phyloP scores from a whole-genome alignment of 441 rosid genomes.

The Erodium moschatum region DNA sequence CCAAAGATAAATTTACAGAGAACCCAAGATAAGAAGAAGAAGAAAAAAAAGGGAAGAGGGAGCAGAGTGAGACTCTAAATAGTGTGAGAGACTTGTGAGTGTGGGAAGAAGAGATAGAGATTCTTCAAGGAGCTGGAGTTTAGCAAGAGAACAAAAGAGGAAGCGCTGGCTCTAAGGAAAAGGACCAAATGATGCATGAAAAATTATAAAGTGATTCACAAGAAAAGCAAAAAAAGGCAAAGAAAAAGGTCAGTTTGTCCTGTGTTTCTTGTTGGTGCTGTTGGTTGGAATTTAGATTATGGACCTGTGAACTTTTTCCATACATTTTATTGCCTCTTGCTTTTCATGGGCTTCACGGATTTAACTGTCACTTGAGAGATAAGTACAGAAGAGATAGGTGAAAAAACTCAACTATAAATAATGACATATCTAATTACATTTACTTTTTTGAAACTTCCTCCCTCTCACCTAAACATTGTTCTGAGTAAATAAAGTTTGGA shows the following conservation, averaged over 20 bases:
- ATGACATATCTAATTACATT: no score
- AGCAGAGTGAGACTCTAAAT: neutral
- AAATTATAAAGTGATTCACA: conserved; percentile 79
- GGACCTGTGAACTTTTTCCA: conserved; percentile 1
- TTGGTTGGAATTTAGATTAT: neutral
- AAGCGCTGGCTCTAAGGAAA: conserved; percentile 23
- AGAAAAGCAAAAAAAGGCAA: neutral
- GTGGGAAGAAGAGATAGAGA: conserved; percentile 23
- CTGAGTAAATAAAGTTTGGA: neutral
- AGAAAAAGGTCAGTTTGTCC: conserved; percentile 5
- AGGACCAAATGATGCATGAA: conserved; percentile 41
- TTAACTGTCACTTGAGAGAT: neutral
- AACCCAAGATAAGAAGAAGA: conserved; percentile 3
- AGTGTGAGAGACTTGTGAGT: no score
- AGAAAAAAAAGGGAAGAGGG: neutral
- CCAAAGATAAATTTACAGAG: neutral
- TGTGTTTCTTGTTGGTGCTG: conserved; percentile 10
- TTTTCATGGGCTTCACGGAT: conserved; percentile 1
- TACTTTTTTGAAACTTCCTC: no score
- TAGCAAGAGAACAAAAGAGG: conserved; percentile 72
- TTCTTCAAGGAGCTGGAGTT: conserved; percentile 51
- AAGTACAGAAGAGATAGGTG: no score
- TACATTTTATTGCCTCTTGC: neutral
- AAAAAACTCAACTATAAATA: no score
- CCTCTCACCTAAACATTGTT: neutral